Evolutionary conservation across 2,329 filamentous ascomycete genomes (phyloP).

Genomic region (Massarina eburnea): DNA sequence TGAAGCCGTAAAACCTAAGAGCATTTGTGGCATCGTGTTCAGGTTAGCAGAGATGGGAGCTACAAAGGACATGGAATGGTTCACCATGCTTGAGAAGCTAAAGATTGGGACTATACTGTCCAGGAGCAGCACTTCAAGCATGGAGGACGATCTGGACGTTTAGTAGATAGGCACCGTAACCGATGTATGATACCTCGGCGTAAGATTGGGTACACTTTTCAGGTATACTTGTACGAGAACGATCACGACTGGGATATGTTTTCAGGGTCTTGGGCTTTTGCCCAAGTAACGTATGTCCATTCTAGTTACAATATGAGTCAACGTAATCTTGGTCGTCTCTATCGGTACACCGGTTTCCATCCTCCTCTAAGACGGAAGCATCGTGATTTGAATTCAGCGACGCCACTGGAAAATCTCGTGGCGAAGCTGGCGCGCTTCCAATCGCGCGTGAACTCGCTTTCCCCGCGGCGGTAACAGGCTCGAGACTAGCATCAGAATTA

Average conservation of each 20-base stretch:
- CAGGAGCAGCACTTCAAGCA: constrained; percentile 1
- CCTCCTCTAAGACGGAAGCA: background rate
- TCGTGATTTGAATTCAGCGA: no score
- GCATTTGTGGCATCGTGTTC: constrained; percentile 13
- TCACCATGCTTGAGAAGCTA: background rate
- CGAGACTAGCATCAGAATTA: constrained; percentile 1
- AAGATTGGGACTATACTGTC: constrained; percentile 5
- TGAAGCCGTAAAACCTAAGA: background rate
- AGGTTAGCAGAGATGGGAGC: constrained; percentile 10
- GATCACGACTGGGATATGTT: no score
- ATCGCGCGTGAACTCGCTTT: background rate
- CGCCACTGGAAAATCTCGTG: background rate
- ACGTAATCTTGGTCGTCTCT: no score
- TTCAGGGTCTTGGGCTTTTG: no score
- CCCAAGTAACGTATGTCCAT: no score
- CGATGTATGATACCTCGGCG: no score
- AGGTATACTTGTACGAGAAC: no score
- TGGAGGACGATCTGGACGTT: background rate
- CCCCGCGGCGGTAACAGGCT: constrained; percentile 1
- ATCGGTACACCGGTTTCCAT: background rate
- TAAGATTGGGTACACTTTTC: no score
- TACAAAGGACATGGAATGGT: constrained; percentile 1
- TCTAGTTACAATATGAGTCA: no score
- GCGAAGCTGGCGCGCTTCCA: background rate
- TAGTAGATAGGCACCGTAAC: background rate